Conservation (phyloP, 1,284 basidiomycete species). For the Cerioporus squamosus region DNA sequence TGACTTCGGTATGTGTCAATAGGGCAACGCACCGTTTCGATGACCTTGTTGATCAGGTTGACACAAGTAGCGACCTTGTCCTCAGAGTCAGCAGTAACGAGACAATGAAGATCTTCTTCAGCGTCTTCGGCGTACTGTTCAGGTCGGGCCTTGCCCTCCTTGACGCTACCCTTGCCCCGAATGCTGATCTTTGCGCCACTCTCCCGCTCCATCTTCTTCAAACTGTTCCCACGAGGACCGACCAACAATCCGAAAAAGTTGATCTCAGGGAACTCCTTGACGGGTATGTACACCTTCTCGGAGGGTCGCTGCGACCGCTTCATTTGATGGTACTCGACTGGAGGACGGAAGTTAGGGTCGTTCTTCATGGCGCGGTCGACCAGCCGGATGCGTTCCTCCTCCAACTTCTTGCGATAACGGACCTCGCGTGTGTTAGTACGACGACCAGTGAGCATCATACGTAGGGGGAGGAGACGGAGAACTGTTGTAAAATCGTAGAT, state of each 20-base stretch:
- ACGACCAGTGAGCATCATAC: slow-evolving; percentile 95
- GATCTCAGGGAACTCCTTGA: slow-evolving; percentile 99
- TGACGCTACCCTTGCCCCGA: slow-evolving; percentile 97
- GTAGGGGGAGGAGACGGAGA: slow-evolving; percentile 97
- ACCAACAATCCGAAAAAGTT: slow-evolving; percentile 99
- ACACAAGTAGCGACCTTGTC: slow-evolving; percentile 93
- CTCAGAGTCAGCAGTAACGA: slow-evolving; percentile 92
- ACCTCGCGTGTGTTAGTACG: slow-evolving; percentile 98
- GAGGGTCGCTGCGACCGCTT: slow-evolving; percentile 90
- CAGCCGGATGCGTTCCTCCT: slow-evolving; percentile 93
- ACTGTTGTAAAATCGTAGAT: slow-evolving; percentile 47
- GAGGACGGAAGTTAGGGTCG: slow-evolving; percentile 96
- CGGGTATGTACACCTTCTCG: slow-evolving; percentile 99
- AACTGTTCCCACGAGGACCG: slow-evolving; percentile 96
- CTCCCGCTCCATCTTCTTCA: slow-evolving; percentile 99
- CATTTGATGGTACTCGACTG: slow-evolving; percentile 94
- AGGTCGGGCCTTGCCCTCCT: slow-evolving; percentile 95
- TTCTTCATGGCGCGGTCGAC: slow-evolving; percentile 97
- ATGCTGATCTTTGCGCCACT: slow-evolving; percentile 99
- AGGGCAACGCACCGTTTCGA: slow-evolving; percentile 81
- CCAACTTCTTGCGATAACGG: slow-evolving; percentile 96
- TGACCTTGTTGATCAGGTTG: slow-evolving; percentile 95
- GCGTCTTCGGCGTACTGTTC: slow-evolving; percentile 95
- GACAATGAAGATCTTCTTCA: slow-evolving; percentile 98
- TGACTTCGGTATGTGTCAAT: slow-evolving; percentile 7